Percentiles rank a stretch among this genome's conserved stretches.
Evolutionary conservation across 148 eudicot genomes (phyloP).

Genomic region (Suaeda aralocaspica): DNA sequence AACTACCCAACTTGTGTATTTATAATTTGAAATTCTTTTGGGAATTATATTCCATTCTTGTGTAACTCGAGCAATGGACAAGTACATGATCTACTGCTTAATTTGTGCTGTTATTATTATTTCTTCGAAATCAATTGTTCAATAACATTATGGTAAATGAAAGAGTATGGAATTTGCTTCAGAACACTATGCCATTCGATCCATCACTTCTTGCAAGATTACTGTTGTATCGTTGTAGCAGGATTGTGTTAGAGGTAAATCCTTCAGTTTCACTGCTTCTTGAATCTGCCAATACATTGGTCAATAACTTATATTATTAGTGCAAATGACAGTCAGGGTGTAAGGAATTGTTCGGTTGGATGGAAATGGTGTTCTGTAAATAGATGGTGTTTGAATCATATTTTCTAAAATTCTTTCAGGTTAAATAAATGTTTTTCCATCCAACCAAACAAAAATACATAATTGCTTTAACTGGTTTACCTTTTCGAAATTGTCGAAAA

Average conservation of each 20-base stretch:
- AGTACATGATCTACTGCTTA: not conserved
- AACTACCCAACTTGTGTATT: constrained; percentile 11
- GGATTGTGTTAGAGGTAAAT: constrained; percentile 41
- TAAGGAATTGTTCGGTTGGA: not conserved
- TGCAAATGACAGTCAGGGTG: not conserved
- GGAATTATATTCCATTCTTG: not conserved
- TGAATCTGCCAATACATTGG: constrained; percentile 36
- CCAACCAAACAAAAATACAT: not conserved
- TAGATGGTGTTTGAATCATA: not conserved
- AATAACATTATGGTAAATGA: not conserved
- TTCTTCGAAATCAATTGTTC: constrained; percentile 9
- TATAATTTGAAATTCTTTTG: constrained; percentile 1
- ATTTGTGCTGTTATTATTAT: not conserved
- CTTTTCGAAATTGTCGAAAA: constrained; percentile 73
- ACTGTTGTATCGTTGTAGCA: constrained; percentile 50
- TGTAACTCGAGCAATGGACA: not conserved
- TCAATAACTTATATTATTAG: not conserved
- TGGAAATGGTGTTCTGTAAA: no score
- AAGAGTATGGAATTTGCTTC: not conserved
- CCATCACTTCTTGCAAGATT: constrained; percentile 74
- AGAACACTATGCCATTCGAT: constrained; percentile 41
- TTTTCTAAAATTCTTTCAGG: not conserved
- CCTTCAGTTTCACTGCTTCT: constrained; percentile 52
- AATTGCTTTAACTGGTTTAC: constrained; percentile 23
- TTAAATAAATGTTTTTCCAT: not conserved